phyloP scores from a whole-genome alignment of 2,329 filamentous ascomycete species.

The Penicillium aurantiogriseum region DNA sequence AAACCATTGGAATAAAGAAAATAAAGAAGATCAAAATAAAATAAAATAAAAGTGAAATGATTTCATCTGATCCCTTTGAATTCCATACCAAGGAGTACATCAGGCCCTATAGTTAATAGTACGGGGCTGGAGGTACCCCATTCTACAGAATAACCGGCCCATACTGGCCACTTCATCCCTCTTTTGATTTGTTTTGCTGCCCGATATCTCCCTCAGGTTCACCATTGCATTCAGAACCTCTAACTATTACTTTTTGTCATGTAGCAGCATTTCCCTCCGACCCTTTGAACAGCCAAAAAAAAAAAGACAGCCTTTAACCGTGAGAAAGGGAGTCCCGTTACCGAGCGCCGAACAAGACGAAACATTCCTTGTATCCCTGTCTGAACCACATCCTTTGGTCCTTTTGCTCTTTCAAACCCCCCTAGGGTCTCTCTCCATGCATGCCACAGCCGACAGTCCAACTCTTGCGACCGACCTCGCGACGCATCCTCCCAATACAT shows the following conservation, averaged over 20 bases:
- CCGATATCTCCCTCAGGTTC: constrained; percentile 11
- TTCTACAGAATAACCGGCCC: constrained; percentile 16
- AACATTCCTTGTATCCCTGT: constrained; percentile 29
- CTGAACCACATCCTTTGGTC: constrained; percentile 13
- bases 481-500: constrained; percentile 28
- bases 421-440: constrained; percentile 35
- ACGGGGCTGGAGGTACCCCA: constrained; percentile 20
- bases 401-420: constrained; percentile 13
- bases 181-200: constrained; percentile 25
- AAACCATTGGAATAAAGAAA: not conserved
- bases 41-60: constrained; percentile 2
- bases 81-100: constrained; percentile 23
- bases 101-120: constrained; percentile 15
- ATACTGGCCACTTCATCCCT: constrained; percentile 23
- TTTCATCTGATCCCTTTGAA: constrained; percentile 25
- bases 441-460: constrained; percentile 36
- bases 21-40: not conserved
- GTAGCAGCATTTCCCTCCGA: constrained; percentile 14
- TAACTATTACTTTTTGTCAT: constrained; percentile 12
- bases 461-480: constrained; percentile 30
- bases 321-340: constrained; percentile 20
- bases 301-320: constrained; percentile 7
- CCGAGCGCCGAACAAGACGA: constrained; percentile 18
- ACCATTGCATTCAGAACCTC: not conserved
- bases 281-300: constrained; percentile 4